A percentile compares a stretch with the other conserved stretches of the same genome.
These are phyloP conservation scores for Hibiscus syriacus DNA, from an alignment of 345 rosid genomes.

Conservation along the genomic window DNA sequence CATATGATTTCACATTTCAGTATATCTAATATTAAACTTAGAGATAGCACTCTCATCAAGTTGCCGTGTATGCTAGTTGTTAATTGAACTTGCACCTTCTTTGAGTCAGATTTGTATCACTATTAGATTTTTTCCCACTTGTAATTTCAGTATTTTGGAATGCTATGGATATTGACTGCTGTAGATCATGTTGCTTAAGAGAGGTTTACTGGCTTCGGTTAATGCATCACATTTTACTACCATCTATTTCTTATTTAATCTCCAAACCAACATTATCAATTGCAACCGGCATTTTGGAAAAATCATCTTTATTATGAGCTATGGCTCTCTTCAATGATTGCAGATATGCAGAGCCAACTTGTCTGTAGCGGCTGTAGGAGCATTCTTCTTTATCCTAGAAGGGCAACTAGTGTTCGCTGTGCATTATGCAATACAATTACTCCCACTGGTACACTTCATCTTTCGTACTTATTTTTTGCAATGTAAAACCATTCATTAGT, in stretches of 20 bases:
- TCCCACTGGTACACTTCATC: conserved; percentile 36
- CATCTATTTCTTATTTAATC: background rate
- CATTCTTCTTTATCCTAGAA: conserved; percentile 81
- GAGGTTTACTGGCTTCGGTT: background rate
- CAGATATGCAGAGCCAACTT: conserved; percentile 92
- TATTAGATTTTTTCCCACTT: background rate
- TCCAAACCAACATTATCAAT: background rate
- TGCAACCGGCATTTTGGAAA: background rate
- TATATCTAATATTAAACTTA: too few species aligned
- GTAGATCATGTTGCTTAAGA: background rate
- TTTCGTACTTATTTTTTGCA: background rate
- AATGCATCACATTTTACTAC: background rate
- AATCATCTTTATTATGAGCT: conserved; percentile 1
- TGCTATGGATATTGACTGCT: background rate
- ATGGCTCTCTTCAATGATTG: background rate
- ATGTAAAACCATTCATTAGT: background rate
- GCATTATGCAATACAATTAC: conserved; percentile 69
- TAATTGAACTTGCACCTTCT: too few species aligned
- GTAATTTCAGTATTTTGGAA: background rate
- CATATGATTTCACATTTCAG: too few species aligned
- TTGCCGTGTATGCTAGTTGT: too few species aligned
- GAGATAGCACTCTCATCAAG: too few species aligned
- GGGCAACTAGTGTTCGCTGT: conserved; percentile 82
- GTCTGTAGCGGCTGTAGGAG: conserved; percentile 80
- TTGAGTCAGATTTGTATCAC: background rate